Evolutionary conservation across 345 rosid genomes (phyloP).

Genomic region (Populus euphratica): DNA sequence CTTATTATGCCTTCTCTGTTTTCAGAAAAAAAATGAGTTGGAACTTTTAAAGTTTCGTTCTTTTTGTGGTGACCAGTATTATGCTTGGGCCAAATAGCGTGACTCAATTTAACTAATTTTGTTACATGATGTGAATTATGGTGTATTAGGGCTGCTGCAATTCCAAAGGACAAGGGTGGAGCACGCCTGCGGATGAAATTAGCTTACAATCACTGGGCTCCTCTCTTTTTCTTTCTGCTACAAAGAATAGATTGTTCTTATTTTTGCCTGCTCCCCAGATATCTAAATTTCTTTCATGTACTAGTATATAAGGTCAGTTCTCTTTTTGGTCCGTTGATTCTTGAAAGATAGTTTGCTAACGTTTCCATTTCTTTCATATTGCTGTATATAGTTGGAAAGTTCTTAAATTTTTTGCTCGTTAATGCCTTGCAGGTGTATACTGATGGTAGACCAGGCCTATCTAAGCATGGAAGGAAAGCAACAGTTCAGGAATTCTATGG

Average conservation of each 20-base stretch:
- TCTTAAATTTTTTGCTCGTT: slow-evolving; percentile 5
- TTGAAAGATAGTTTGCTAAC: neutral
- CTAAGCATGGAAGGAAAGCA: slow-evolving; percentile 80
- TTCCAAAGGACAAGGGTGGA: slow-evolving; percentile 78
- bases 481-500: slow-evolving; percentile 84
- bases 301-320: slow-evolving; percentile 70
- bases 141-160: slow-evolving; percentile 65
- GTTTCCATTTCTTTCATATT: neutral
- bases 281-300: slow-evolving; percentile 74
- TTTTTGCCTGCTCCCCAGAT: slow-evolving; percentile 72
- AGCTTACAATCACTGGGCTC: slow-evolving; percentile 79
- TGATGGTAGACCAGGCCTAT: slow-evolving; percentile 48
- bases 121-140: neutral
- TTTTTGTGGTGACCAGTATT: neutral
- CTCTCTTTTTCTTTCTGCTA: slow-evolving; percentile 65
- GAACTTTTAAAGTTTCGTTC: neutral
- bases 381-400: slow-evolving; percentile 1
- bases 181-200: slow-evolving; percentile 78
- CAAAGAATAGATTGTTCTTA: slow-evolving; percentile 89
- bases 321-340: slow-evolving; percentile 12
- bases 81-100: neutral
- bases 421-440: slow-evolving; percentile 48
- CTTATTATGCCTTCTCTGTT: neutral
- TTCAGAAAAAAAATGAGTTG: neutral
- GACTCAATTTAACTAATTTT: slow-evolving; percentile 1